Conservation (phyloP, 2,329 filamentous ascomycete genomes). For the Conoideocrella luteorostrata region DNA sequence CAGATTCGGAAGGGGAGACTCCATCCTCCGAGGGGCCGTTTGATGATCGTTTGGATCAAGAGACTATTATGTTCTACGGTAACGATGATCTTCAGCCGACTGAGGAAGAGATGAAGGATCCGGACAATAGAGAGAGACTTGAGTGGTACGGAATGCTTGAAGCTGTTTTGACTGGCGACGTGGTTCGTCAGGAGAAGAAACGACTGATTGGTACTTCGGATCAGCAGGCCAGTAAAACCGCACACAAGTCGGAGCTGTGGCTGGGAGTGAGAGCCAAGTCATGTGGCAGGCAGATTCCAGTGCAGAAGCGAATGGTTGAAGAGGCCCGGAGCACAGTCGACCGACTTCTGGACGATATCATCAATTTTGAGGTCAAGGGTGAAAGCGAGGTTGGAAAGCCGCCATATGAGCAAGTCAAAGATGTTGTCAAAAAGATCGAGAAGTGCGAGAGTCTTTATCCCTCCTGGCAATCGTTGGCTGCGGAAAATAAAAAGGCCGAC, state of each 20-base stretch:
- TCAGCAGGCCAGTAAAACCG: conserved; percentile 50
- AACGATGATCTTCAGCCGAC: conserved; percentile 86
- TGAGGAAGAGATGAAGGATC: conserved; percentile 81
- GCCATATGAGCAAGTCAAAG: conserved; percentile 79
- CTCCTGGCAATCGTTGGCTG: conserved; percentile 66
- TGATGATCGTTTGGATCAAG: conserved; percentile 84
- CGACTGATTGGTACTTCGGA: conserved; percentile 74
- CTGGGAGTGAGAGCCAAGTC: conserved; percentile 76
- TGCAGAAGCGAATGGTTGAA: conserved; percentile 83
- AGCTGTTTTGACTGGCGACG: conserved; percentile 90
- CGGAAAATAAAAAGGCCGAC: conserved; percentile 68
- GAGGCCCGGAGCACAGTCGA: conserved; percentile 71
- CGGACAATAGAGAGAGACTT: conserved; percentile 78
- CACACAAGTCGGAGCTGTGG: conserved; percentile 79
- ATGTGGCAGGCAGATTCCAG: conserved; percentile 75
- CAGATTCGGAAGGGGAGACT: conserved; percentile 85
- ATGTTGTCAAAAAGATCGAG: conserved; percentile 85
- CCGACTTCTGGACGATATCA: conserved; percentile 75
- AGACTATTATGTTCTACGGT: conserved; percentile 87
- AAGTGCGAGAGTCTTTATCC: conserved; percentile 82
- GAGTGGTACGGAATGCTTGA: conserved; percentile 99
- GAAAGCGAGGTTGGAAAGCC: conserved; percentile 87
- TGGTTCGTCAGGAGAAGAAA: conserved; percentile 97
- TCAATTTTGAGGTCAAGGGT: conserved; percentile 89
- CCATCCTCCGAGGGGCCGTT: conserved; percentile 77